Evolutionary conservation across 139 green algal species (phyloP), one percentile per base, ranked within the genome.

Genomic region (Dunaliella sp.): DNA sequence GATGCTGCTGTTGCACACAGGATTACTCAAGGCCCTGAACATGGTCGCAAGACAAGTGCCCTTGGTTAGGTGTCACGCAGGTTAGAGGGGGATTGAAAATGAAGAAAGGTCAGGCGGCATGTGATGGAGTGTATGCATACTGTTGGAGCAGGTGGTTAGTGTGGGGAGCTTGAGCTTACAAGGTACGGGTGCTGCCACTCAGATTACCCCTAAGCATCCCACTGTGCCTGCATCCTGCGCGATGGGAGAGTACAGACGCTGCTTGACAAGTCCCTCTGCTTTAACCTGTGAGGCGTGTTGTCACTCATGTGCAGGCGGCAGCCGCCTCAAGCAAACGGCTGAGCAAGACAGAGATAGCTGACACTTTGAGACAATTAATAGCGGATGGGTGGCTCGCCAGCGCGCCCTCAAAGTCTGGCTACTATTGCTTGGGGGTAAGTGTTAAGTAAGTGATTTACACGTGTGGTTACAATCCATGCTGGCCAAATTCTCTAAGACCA

Each of bases 361-460:
- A 84, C 0, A 81, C 75, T 30, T 74, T 90, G 81, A 25, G 80
- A n/a, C 75, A 82, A 80, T 75, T 90, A 48, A 84, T 88, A 81
- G 77, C n/a, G 16, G 87, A 90, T 37, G 75, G 81, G 0, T 90
- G 87, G 87, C 80, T 90, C 28, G 58, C 35, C 28, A 26, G 78
- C 31, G 38, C 76, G 59, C 28, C 25, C 1, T 3, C 22, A 28
- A 35, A 72, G 1, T n/a, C 21, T 36, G 84, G 81, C 24, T 57
- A 80, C 38, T 87, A 86, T 38, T 88, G 80, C 75, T 74, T 90
- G 7, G 87, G 84, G 80, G 84, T 88, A 58, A 76, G 86, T 33
- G n/a, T n/a, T n/a, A n/a, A n/a, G n/a, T 33, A 73, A 1, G 28
- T 32, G 3, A 16, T 82, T 34, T 36, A 34, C 48, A 65, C 48